These are phyloP conservation scores for Nigrospora osmanthi DNA, from an alignment of 2,329 filamentous ascomycete species.

Conservation along the genomic window DNA sequence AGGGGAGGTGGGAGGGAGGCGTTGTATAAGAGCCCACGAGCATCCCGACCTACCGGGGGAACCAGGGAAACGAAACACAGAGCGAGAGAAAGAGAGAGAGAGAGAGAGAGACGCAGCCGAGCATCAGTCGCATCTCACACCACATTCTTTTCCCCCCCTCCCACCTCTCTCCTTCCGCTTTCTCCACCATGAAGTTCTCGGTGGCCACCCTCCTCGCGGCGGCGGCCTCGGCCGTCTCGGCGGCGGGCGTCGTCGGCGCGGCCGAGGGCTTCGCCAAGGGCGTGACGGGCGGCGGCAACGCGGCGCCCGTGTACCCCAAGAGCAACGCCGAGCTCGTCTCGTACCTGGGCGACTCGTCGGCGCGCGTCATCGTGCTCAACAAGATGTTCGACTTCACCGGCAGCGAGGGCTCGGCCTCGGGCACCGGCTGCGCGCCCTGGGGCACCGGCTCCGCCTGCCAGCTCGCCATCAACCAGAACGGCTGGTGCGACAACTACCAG, in stretches of 20 bases:
- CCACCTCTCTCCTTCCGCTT: background rate
- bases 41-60: too few relatives aligned
- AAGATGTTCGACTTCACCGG: conserved; percentile 49
- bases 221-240: conserved; percentile 5
- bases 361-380: conserved; percentile 51
- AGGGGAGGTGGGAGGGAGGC: too few relatives aligned
- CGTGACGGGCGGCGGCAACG: conserved; percentile 52
- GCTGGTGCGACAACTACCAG: conserved; percentile 54
- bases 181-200: conserved; percentile 5
- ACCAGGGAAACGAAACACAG: too few relatives aligned
- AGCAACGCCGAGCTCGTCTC: conserved; percentile 47
- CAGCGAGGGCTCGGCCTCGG: conserved; percentile 43
- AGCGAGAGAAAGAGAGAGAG: too few relatives aligned
- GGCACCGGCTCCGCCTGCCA: conserved; percentile 46
- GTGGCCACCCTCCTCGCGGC: conserved; percentile 3
- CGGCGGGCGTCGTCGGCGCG: conserved; percentile 25
- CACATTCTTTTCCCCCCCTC: background rate
- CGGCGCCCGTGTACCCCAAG: conserved; percentile 43
- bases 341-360: conserved; percentile 45
- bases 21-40: too few relatives aligned
- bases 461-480: conserved; percentile 50
- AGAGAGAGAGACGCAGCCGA: too few relatives aligned
- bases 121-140: background rate
- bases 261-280: conserved; percentile 37
- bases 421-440: conserved; percentile 50